These are phyloP conservation scores for Funneliformis caledonium DNA, from an alignment of 371 early-diverging fungal species.

Conservation along the genomic window DNA sequence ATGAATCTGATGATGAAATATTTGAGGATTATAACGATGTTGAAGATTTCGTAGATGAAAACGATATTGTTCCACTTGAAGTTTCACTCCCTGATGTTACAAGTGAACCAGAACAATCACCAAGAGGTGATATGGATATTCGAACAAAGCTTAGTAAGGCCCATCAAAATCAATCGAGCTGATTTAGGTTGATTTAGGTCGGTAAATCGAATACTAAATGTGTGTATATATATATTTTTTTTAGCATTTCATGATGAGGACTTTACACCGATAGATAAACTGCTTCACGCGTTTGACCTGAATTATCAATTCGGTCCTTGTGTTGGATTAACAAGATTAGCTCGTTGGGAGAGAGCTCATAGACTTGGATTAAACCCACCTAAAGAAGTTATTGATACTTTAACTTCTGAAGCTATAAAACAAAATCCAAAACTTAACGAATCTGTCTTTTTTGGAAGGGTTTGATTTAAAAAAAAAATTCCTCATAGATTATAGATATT, in stretches of 20 bases:
- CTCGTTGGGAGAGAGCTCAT: conserved; percentile 34
- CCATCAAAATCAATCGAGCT: too few species aligned
- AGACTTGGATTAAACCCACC: conserved; percentile 30
- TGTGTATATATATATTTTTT: not conserved
- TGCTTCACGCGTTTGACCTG: conserved; percentile 29
- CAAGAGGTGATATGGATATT: too few species aligned
- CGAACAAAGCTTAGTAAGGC: too few species aligned
- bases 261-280: not conserved
- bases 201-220: too few species aligned
- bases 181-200: too few species aligned
- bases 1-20: too few species aligned
- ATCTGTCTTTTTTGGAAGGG: not conserved
- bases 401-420: not conserved
- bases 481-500: too few species aligned
- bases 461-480: not conserved
- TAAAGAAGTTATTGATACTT: not conserved
- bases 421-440: not conserved
- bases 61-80: too few species aligned
- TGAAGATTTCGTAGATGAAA: too few species aligned
- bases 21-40: too few species aligned
- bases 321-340: conserved; percentile 34
- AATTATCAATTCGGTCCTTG: conserved; percentile 33
- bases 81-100: too few species aligned
- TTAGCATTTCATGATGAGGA: conserved; percentile 35
- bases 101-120: too few species aligned